Percentiles rank a stretch among this genome's conserved stretches.
These are phyloP conservation scores for Diplotaxis tenuifolia DNA, from an alignment of 345 rosid species.

Conservation along the genomic window DNA sequence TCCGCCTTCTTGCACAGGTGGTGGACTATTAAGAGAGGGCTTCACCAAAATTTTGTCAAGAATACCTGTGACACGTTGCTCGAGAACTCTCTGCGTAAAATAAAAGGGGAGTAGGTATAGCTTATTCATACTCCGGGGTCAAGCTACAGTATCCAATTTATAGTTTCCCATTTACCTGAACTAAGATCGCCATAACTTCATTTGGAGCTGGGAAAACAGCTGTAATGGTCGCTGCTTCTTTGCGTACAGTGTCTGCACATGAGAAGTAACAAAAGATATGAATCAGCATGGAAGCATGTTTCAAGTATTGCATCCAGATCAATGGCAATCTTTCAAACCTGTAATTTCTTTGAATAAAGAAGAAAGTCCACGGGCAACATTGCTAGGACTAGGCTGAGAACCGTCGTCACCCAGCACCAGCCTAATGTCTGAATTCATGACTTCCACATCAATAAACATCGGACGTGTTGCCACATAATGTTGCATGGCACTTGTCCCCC, in stretches of 20 bases:
- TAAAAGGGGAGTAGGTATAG: constrained; percentile 24
- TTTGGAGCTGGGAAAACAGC: constrained; percentile 98
- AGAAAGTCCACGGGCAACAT: constrained; percentile 95
- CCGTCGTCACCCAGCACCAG: constrained; percentile 86
- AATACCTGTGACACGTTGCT: constrained; percentile 93
- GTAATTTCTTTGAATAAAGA: constrained; percentile 88
- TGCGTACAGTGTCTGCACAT: constrained; percentile 82
- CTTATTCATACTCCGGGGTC: constrained; percentile 6
- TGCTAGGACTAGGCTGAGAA: constrained; percentile 89
- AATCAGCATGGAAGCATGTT: constrained; percentile 21
- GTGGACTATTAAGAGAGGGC: constrained; percentile 87
- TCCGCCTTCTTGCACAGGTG: constrained; percentile 76
- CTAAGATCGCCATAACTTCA: constrained; percentile 96
- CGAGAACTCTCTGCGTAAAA: constrained; percentile 75
- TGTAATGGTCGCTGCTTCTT: constrained; percentile 97
- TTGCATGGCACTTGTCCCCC: constrained; percentile 99
- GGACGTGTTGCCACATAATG: constrained; percentile 99
- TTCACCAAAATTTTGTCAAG: constrained; percentile 84
- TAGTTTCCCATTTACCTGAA: constrained; percentile 63
- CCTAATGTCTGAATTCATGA: constrained; percentile 95
- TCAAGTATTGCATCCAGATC: constrained; percentile 23
- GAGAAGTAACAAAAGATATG: constrained; percentile 24
- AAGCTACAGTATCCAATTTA: background rate
- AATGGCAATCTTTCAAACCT: constrained; percentile 53
- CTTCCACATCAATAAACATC: constrained; percentile 96